phyloP scores from a whole-genome alignment of 768 basidiomycete genomes.

The Gautieria morchelliformis region DNA sequence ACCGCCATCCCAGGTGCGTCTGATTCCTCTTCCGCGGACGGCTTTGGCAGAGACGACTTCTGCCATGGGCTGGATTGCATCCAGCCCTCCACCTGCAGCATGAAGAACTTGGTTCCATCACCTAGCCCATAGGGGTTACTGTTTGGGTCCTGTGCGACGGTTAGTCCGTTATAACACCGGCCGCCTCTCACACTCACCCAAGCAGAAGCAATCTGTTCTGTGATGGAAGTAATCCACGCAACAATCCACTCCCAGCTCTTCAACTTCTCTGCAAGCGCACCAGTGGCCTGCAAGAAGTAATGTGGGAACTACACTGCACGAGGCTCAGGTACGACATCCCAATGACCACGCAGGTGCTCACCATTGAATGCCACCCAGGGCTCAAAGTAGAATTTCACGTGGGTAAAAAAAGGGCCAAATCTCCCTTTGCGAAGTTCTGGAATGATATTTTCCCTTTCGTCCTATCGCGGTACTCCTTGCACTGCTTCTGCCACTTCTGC shows the following conservation, averaged over 20 bases:
- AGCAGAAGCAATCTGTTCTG: conserved; percentile 75
- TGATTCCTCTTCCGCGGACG: not conserved
- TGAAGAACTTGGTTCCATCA: conserved; percentile 86
- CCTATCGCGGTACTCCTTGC: conserved; percentile 91
- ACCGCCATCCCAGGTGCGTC: conserved; percentile 11
- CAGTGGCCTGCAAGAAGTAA: conserved; percentile 88
- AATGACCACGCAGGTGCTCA: conserved; percentile 25
- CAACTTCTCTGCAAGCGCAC: conserved; percentile 79
- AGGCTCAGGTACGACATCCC: not conserved
- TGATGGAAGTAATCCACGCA: conserved; percentile 80
- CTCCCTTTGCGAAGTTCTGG: conserved; percentile 89
- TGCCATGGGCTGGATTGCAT: conserved; percentile 60
- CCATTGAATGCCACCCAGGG: conserved; percentile 99
- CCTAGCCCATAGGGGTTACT: conserved; percentile 87
- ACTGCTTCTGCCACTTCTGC: conserved; percentile 96
- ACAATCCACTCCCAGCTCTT: conserved; percentile 93
- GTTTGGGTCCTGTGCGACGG: conserved; percentile 48
- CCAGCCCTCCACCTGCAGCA: conserved; percentile 93
- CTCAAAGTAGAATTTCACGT: conserved; percentile 86
- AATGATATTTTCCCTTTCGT: conserved; percentile 96
- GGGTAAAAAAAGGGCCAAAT: conserved; percentile 91
- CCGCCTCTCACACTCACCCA: conserved; percentile 40
- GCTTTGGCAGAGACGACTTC: conserved; percentile 40
- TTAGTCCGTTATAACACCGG: not conserved
- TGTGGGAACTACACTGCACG: conserved; percentile 85